phyloP scores from a whole-genome alignment of 23 red algal genomes.

The Cyanidium caldarium region DNA sequence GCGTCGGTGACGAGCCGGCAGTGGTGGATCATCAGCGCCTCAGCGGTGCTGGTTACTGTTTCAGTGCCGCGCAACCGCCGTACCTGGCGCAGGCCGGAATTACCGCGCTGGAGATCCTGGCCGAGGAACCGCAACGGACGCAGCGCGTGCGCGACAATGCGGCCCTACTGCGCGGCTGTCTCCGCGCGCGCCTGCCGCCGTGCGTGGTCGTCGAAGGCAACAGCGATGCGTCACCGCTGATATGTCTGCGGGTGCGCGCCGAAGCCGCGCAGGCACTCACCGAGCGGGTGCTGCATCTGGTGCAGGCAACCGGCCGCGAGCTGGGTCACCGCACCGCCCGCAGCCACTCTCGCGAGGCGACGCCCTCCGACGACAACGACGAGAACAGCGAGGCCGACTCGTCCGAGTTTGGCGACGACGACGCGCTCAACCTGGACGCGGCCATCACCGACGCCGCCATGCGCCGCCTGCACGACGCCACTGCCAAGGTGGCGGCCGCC shows the following conservation, averaged over 20 bases:
- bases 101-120: constrained; percentile 23
- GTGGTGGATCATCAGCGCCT: constrained; percentile 85
- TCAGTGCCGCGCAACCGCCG: constrained; percentile 88
- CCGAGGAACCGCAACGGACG: constrained; percentile 27
- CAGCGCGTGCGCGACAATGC: constrained; percentile 27
- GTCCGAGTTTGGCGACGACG: background rate
- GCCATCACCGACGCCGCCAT: background rate
- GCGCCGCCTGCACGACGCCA: background rate
- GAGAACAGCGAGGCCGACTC: background rate
- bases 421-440: background rate
- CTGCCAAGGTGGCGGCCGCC: background rate
- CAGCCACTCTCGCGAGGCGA: background rate
- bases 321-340: background rate
- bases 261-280: background rate
- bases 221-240: constrained; percentile 26
- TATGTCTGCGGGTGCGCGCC: constrained; percentile 23
- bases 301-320: background rate
- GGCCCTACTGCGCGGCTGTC: constrained; percentile 5
- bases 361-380: background rate
- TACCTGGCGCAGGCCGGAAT: constrained; percentile 68
- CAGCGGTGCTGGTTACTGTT: constrained; percentile 92
- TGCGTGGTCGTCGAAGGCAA: constrained; percentile 31
- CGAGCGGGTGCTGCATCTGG: background rate
- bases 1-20: constrained; percentile 33
- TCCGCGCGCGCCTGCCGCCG: constrained; percentile 6